phyloP scores from a whole-genome alignment of 1,284 basidiomycete genomes.

The Coniophora puteana region DNA sequence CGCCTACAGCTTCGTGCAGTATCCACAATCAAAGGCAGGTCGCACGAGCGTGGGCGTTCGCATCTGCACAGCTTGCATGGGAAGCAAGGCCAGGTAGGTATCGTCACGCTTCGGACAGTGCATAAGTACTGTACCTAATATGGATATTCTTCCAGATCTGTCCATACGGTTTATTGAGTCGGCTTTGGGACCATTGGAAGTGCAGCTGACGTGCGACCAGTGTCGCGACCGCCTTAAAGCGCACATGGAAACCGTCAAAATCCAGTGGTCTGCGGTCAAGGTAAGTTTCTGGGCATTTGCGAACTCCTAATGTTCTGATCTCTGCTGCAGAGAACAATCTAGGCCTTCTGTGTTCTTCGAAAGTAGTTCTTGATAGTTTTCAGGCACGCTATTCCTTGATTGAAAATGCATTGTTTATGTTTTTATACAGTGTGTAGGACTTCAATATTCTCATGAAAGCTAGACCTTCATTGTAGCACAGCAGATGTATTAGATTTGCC shows the following conservation, averaged over 20 bases:
- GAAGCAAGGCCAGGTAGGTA: constrained; percentile 10
- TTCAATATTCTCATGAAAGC: too few relatives aligned
- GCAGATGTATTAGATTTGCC: too few relatives aligned
- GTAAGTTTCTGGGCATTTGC: too few relatives aligned
- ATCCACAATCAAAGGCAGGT: constrained; percentile 14
- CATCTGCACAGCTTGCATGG: constrained; percentile 15
- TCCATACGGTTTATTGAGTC: constrained; percentile 1
- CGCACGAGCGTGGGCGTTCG: constrained; percentile 14
- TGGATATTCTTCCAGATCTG: constrained; percentile 1
- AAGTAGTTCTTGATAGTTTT: too few relatives aligned
- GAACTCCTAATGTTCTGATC: too few relatives aligned
- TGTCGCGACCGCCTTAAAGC: constrained; percentile 1
- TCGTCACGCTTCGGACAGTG: background rate
- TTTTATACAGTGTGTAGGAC: too few relatives aligned
- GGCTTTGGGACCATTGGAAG: constrained; percentile 2
- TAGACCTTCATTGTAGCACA: too few relatives aligned
- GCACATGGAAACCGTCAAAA: background rate
- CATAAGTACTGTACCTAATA: background rate
- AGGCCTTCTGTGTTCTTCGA: too few relatives aligned
- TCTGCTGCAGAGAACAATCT: too few relatives aligned
- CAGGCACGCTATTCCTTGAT: too few relatives aligned
- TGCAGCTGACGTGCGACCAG: background rate
- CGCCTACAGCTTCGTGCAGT: constrained; percentile 12
- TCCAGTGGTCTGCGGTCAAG: constrained; percentile 3
- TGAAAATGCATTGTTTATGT: too few relatives aligned